These are phyloP conservation scores for Mycena metata DNA, from an alignment of 768 basidiomycete genomes.

Conservation along the genomic window DNA sequence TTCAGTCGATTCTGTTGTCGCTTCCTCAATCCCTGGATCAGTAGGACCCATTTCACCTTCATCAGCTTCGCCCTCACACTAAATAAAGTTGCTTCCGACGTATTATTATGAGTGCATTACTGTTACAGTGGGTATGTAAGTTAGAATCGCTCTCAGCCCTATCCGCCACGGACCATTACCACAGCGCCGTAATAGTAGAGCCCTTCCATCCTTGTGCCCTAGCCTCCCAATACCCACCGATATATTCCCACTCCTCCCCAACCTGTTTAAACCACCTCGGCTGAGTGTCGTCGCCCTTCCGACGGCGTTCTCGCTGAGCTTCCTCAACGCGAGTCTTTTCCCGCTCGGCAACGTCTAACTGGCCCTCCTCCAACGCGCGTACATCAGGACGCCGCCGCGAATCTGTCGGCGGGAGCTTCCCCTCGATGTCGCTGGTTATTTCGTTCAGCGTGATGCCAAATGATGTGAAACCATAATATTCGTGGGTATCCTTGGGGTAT, in stretches of 20 bases:
- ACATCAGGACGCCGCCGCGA: conserved; percentile 88
- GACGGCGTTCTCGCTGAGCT: conserved; percentile 80
- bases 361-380: conserved; percentile 83
- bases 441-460: conserved; percentile 88
- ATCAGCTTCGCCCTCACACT: no score
- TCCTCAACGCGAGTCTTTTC: conserved; percentile 83
- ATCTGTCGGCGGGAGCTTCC: conserved; percentile 82
- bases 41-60: no score
- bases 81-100: background rate
- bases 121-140: background rate
- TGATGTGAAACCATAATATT: conserved; percentile 87
- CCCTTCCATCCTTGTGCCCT: conserved; percentile 75
- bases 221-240: conserved; percentile 88
- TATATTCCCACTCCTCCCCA: conserved; percentile 81
- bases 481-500: conserved; percentile 77
- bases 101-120: background rate
- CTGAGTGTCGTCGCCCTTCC: conserved; percentile 65
- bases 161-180: conserved; percentile 59
- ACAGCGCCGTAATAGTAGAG: conserved; percentile 63
- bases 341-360: conserved; percentile 76
- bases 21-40: no score
- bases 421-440: conserved; percentile 73
- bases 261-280: conserved; percentile 85
- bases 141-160: background rate
- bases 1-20: no score